Conservation (phyloP, 805 yeast genomes). For the Sporopachydermia lactativora region DNA sequence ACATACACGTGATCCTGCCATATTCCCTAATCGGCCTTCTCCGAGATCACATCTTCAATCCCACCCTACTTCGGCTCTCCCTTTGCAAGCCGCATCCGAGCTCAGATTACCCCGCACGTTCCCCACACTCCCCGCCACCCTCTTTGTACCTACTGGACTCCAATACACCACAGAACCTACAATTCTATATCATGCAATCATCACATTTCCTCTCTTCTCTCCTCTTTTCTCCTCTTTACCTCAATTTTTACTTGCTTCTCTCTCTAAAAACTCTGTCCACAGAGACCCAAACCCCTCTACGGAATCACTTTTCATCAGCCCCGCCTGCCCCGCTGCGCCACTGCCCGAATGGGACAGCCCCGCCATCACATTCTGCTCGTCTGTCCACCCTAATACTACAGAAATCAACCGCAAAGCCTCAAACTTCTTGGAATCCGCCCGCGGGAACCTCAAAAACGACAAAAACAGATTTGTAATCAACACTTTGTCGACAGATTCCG, state of each 20-base stretch:
- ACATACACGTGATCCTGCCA: no score
- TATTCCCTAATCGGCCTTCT: no score
- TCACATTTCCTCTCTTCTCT: no score
- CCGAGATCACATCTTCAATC: no score
- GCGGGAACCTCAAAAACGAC: conserved; percentile 72
- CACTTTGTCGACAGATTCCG: conserved; percentile 76
- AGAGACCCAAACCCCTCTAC: conserved; percentile 21
- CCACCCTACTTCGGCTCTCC: no score
- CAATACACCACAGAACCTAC: no score
- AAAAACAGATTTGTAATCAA: conserved; percentile 75
- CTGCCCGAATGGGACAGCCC: conserved; percentile 36
- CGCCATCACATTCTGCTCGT: conserved; percentile 58
- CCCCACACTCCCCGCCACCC: no score
- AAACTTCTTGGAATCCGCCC: conserved; percentile 90
- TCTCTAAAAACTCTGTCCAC: conserved; percentile 23
- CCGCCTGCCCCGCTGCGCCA: conserved; percentile 7
- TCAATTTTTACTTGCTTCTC: conserved; percentile 19
- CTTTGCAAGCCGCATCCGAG: no score
- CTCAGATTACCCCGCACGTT: no score
- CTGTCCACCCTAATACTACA: conserved; percentile 81
- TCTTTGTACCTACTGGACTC: no score
- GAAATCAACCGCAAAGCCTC: conserved; percentile 81
- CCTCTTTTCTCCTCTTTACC: no score
- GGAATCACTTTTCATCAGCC: conserved; percentile 2
- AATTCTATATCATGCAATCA: no score